Evolutionary conservation across 148 eudicot species (phyloP).

Genomic region (Suaeda aralocaspica): DNA sequence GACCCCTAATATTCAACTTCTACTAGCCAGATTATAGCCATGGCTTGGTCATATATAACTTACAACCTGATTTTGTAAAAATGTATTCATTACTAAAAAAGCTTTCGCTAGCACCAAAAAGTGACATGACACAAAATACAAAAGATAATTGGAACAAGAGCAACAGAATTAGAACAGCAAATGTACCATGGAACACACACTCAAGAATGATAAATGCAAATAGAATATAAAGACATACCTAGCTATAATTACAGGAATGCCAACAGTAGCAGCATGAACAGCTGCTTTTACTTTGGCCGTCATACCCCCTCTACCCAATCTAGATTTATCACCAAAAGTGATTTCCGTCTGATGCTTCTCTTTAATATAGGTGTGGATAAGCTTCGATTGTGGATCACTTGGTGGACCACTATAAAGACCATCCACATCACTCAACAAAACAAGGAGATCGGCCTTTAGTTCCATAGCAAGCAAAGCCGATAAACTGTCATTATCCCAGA

Average conservation of each 20-base stretch:
- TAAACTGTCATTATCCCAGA: slow-evolving; percentile 98
- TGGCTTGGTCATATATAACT: not conserved
- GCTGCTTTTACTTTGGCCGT: slow-evolving; percentile 98
- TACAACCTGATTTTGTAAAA: not conserved
- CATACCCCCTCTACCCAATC: slow-evolving; percentile 99
- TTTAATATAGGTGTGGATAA: slow-evolving; percentile 74
- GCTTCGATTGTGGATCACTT: slow-evolving; percentile 72
- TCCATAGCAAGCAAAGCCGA: slow-evolving; percentile 90
- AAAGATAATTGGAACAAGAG: not conserved
- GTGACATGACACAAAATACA: not conserved
- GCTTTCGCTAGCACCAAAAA: not conserved
- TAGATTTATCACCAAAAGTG: slow-evolving; percentile 94
- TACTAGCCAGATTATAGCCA: not conserved
- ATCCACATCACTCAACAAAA: slow-evolving; percentile 93
- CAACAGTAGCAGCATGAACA: slow-evolving; percentile 77
- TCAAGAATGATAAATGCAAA: not conserved
- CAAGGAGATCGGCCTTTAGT: slow-evolving; percentile 89
- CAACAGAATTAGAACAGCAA: not conserved
- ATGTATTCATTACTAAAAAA: not conserved
- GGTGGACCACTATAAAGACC: slow-evolving; percentile 97
- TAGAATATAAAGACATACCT: slow-evolving; percentile 46
- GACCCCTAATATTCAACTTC: not conserved
- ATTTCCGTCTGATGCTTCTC: slow-evolving; percentile 69
- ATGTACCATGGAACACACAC: not conserved
- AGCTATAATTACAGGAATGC: slow-evolving; percentile 90